Evolutionary conservation across 306 rosid species (phyloP), one percentile per base, ranked within the genome.

Genomic region (Vachellia pachyceras): DNA sequence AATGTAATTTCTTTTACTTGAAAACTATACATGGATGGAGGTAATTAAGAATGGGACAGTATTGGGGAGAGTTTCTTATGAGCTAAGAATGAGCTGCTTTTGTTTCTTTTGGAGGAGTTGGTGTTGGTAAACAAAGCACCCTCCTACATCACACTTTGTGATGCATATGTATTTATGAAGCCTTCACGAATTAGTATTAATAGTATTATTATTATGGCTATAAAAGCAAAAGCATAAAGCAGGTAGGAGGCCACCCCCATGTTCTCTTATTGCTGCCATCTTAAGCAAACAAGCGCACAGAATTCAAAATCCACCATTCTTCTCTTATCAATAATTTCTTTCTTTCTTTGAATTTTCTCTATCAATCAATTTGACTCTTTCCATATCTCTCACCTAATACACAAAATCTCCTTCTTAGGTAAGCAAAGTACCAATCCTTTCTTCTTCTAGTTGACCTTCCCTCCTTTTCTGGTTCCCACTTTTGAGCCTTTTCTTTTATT

Each of bases 361-460:
- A n/a, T 36, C 15, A 10, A 37, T 14, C 33, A 55, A 35, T 67
- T 67, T 22, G 77, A 58, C 68, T 77, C 72, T 47, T 66, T 77
- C 45, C 55, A 85, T n/a, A 15, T 74, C 41, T 72, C 46, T 77
- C 42, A 73, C 74, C 81, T 55, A 64, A 66, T 23, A 10, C 23
- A 57, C 73, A 46, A 41, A 81, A 81, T 83, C 87, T 82, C 80
- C 97, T 90, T 90, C 90, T 65, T 52, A 69, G 76, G 77, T 91
- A 92, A 90, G 97, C 79, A 92, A 90, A 89, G 95, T 77, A 84
- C 83, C 86, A 42, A 23, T 55, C 64, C 84, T n/a, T 82, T 86
- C 39, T 71, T 71, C 58, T 45, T 29, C 0, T 72, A 18, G 72
- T 79, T 89, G 88, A 84, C 90, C 80, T 44, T 22, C 61, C 79